Evolutionary conservation across 805 yeast genomes (phyloP), one percentile per base, ranked within the genome.

Genomic region (Wickerhamomyces strasburgensis): DNA sequence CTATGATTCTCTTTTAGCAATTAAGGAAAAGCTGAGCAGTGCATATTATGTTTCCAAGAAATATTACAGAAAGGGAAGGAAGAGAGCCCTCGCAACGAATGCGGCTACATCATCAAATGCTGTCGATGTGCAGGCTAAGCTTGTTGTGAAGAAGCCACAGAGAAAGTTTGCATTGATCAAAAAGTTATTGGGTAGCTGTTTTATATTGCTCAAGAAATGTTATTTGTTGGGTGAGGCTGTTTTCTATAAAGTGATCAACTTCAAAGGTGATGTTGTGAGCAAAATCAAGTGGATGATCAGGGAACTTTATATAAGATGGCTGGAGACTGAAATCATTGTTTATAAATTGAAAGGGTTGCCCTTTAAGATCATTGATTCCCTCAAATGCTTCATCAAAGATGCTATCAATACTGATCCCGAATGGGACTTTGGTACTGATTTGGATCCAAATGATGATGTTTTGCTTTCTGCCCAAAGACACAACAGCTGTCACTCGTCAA

Each of bases 321-420:
- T 15, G 4, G 40, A 42, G 13, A 39, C 43, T 21, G 46, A 39
- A 19, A 8, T 19, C 25, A 21, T 42, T 9, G 24, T 42, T 3
- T 34, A 19, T 19, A 42, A 36, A 15, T 14, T 39, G 5, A 39
- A 37, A 18, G 31, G 34, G 1, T 14, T 29, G 1, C 40, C 43
- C 3, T 36, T 31, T 14, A 14, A 19, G 3, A 19, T 31, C 5
- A 6, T 29, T 14, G 19, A 18, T 5, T 24, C 16, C 14, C 7
- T 28, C 8, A 38, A 39, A 23, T 6, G 5, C 5, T 42, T 42
- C 17, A 6, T 42, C 10, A 11, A 27, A 17, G 46, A 42, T 17
- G 27, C 43, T 6, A 33, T 38, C 14, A 25, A 27, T 2, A n/a
- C n/a, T 8, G 39, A 29, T 7, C 32, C 24, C 11, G 32, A 29